Percentiles rank a stretch among this genome's conserved stretches.
These are phyloP conservation scores for Pseudocercospora fijiensis DNA, from an alignment of 2,329 filamentous ascomycete genomes.

Conservation along the genomic window DNA sequence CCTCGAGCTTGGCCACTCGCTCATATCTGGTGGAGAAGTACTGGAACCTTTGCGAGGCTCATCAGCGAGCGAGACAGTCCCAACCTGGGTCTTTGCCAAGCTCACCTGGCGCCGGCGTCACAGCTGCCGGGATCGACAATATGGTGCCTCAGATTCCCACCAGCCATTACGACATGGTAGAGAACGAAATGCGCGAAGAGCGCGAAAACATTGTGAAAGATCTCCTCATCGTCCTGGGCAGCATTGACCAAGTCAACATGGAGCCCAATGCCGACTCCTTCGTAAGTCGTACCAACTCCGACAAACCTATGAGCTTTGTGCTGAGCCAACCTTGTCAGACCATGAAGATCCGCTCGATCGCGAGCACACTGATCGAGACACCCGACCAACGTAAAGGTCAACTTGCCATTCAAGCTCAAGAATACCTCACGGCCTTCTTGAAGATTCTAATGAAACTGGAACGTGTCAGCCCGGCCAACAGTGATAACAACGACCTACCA, in stretches of 20 bases:
- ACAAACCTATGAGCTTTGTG: not conserved
- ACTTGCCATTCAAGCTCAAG: conserved; percentile 61
- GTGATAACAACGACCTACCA: conserved; percentile 43
- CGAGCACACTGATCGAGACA: conserved; percentile 71
- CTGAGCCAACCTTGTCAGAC: conserved; percentile 50
- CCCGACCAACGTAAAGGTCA: conserved; percentile 55
- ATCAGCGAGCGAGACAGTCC: conserved; percentile 41
- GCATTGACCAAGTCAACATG: conserved; percentile 80
- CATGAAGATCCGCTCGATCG: conserved; percentile 81
- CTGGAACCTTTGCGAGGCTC: conserved; percentile 70
- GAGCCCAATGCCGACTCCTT: conserved; percentile 68
- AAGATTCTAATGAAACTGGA: conserved; percentile 74
- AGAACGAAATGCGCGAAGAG: conserved; percentile 69
- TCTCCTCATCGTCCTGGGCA: conserved; percentile 70
- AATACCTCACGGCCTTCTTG: conserved; percentile 69
- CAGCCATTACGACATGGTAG: conserved; percentile 49
- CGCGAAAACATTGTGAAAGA: conserved; percentile 79
- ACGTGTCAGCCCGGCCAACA: conserved; percentile 54
- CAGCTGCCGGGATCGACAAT: conserved; percentile 40
- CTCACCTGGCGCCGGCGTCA: conserved; percentile 36
- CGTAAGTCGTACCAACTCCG: conserved; percentile 46
- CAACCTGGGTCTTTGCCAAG: conserved; percentile 44
- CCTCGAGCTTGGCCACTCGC: conserved; percentile 75
- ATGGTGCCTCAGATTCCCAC: conserved; percentile 35
- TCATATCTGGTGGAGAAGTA: conserved; percentile 87